These are phyloP conservation scores for Verticillium nubilum DNA, from an alignment of 2,329 filamentous ascomycete species.

Conservation along the genomic window DNA sequence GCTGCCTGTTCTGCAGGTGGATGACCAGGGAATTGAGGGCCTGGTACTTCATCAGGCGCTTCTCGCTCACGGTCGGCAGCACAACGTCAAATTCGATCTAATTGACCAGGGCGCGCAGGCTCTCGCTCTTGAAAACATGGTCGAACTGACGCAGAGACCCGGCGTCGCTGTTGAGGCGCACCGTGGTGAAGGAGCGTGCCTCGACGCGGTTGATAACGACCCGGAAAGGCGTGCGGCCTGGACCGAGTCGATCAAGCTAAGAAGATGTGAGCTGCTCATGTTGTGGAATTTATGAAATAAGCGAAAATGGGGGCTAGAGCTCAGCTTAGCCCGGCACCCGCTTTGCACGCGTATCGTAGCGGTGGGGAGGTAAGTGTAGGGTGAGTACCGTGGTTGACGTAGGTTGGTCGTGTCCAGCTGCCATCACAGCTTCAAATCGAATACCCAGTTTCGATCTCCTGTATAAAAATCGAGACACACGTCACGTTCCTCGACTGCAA, in stretches of 20 bases:
- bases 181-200: constrained; percentile 1
- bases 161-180: constrained; percentile 1
- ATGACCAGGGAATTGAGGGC: not conserved
- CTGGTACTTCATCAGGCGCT: not conserved
- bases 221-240: not conserved
- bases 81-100: constrained; percentile 1
- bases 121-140: not conserved
- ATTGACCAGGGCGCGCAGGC: not conserved
- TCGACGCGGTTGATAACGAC: not conserved
- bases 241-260: not conserved
- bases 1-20: not conserved
- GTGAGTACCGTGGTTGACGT: too few relatives aligned
- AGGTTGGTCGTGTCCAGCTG: too few relatives aligned
- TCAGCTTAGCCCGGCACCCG: too few relatives aligned
- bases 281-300: not conserved
- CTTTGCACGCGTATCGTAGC: too few relatives aligned
- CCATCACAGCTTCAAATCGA: too few relatives aligned
- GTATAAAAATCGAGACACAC: too few relatives aligned
- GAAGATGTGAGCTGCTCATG: too few relatives aligned
- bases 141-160: not conserved
- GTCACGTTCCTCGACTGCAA: too few relatives aligned
- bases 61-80: not conserved
- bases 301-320: too few relatives aligned
- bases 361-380: too few relatives aligned
- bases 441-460: too few relatives aligned